These are phyloP conservation scores for Neurospora sp. DNA, from an alignment of 495 filamentous ascomycete genomes.

Conservation along the genomic window DNA sequence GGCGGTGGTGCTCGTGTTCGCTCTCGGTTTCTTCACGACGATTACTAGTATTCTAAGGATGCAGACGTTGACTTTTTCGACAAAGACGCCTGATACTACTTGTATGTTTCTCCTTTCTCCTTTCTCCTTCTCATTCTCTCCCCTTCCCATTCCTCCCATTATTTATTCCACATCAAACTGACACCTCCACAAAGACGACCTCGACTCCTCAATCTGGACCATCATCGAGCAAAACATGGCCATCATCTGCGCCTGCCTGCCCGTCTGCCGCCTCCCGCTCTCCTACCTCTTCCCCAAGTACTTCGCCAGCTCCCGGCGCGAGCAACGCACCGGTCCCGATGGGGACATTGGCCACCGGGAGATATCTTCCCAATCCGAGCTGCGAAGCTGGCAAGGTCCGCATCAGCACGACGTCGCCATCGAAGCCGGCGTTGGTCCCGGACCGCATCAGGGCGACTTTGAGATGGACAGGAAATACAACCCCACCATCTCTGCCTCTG, in stretches of 20 bases:
- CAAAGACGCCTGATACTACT: conserved; percentile 11
- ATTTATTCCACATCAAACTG: neutral
- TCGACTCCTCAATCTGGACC: conserved; percentile 36
- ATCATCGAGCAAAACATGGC: conserved; percentile 35
- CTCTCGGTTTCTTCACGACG: conserved; percentile 22
- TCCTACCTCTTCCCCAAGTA: conserved; percentile 12
- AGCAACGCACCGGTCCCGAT: neutral
- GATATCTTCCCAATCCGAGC: neutral
- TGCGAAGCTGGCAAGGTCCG: neutral
- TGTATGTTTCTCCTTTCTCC: neutral
- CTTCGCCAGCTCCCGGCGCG: conserved; percentile 9
- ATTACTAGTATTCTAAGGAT: conserved; percentile 16
- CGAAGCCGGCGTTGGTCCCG: neutral
- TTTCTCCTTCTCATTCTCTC: neutral
- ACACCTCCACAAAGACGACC: conserved; percentile 8
- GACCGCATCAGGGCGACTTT: neutral
- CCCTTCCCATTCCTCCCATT: neutral
- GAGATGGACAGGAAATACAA: neutral
- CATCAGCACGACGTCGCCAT: neutral
- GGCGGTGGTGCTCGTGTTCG: conserved; percentile 27
- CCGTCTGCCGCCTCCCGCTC: conserved; percentile 25
- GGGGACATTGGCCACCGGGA: neutral
- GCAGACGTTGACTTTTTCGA: conserved; percentile 12
- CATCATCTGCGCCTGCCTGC: conserved; percentile 40
- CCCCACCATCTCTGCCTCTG: neutral